Percentiles rank a stretch among this genome's conserved stretches.
These are phyloP conservation scores for Oxyria digyna DNA, from an alignment of 148 eudicot species.

Conservation along the genomic window DNA sequence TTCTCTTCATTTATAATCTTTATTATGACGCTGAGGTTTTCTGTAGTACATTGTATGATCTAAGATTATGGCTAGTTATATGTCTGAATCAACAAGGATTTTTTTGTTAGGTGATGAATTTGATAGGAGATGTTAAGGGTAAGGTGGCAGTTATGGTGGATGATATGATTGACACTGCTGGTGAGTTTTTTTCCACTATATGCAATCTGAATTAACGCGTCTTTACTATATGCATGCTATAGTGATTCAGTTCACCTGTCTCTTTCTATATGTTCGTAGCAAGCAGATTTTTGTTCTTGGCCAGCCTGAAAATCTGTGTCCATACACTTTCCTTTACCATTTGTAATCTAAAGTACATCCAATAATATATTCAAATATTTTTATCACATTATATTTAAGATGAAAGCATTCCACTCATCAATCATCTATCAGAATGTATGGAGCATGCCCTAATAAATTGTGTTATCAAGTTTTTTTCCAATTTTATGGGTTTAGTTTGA, in stretches of 20 bases:
- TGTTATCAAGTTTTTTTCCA: not conserved
- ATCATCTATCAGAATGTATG: not conserved
- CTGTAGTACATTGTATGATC: not conserved
- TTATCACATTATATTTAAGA: not conserved
- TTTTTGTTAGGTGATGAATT: slow-evolving; percentile 69
- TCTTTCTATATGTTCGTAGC: not conserved
- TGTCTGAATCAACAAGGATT: not conserved
- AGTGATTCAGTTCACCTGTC: not conserved
- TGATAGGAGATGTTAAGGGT: slow-evolving; percentile 93
- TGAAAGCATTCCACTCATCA: not conserved
- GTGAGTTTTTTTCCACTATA: slow-evolving; percentile 23
- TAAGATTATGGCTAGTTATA: not conserved
- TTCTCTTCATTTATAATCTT: not conserved
- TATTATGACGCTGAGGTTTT: not conserved
- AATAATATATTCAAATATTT: not conserved
- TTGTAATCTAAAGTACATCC: not conserved
- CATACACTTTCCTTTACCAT: not conserved
- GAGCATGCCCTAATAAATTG: not conserved
- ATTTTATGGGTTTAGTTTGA: not conserved
- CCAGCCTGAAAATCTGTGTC: not conserved
- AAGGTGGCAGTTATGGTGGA: slow-evolving; percentile 96
- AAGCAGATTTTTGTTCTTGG: not conserved
- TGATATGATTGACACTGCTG: slow-evolving; percentile 98
- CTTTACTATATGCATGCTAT: too few relatives aligned
- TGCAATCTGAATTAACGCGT: too few relatives aligned